Evolutionary conservation across 192 early-diverging fungal species (phyloP), one percentile per base, ranked within the genome.

Genomic region (Entophlyctis luteolus): DNA sequence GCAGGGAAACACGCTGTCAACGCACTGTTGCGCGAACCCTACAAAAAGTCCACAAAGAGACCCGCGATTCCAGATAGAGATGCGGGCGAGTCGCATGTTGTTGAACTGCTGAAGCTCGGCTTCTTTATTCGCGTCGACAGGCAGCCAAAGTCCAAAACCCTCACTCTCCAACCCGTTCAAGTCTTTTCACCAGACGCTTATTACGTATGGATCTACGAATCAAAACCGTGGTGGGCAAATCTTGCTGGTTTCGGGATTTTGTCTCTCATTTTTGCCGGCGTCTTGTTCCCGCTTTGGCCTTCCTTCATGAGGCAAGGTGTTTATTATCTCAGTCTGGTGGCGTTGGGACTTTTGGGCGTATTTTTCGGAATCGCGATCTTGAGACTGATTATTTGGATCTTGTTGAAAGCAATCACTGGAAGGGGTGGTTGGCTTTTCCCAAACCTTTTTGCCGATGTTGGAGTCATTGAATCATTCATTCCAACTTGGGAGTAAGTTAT

Each of bases 271-370:
- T 83, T 98, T 68, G 90, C 91, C 1, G 94, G 90, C 58, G 96
- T 98, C 59, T 88, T 98, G 87, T 98, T 98, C 84, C 96, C 94
- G 32, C 83, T 98, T 28, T 98, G 96, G 96, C 96, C 96, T 4
- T 75, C 83, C 5, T 72, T 81, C 39, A 78, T 98, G 53, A 78
- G 92, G 28, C 73, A 86, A 48, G 90, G 90, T 66, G 93, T 93
- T 16, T 95, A 93, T 86, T 98, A 98, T 71, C 73, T 96, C 33
- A 89, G 87, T 53, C 82, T 94, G 57, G 85, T 84, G 32, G 78
- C 91, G 18, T 75, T 96, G 34, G 88, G 89, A 14, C 70, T 96
- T 16, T 78, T 98, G 53, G 96, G 94, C 20, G 74, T 97, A 33
- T 89, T 98, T 74, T 91, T 97, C 79, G 87, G 75, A 12, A 81